Evolutionary conservation across 192 early-diverging fungal genomes (phyloP).

Genomic region (Coemansia sp.): DNA sequence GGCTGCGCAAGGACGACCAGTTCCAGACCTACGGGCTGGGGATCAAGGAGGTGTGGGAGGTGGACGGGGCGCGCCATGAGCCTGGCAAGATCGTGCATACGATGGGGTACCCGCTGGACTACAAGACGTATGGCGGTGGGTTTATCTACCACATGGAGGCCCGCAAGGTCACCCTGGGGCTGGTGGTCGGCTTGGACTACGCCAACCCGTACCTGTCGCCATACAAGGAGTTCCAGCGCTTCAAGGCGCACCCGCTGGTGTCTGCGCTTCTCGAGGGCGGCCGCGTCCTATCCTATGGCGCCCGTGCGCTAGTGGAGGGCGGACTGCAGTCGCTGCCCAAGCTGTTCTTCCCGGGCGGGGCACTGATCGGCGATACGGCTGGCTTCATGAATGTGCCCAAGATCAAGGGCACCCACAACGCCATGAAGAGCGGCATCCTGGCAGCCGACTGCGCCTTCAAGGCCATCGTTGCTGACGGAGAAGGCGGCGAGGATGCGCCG

Average conservation of each 20-base stretch:
- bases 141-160: constrained; percentile 97
- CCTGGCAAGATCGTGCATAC: constrained; percentile 84
- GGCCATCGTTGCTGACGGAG: constrained; percentile 51
- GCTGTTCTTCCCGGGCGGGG: constrained; percentile 90
- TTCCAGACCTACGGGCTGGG: constrained; percentile 96
- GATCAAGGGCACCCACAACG: constrained; percentile 99
- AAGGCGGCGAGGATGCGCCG: constrained; percentile 36
- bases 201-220: constrained; percentile 92
- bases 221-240: constrained; percentile 97
- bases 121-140: constrained; percentile 87
- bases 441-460: constrained; percentile 90
- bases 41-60: constrained; percentile 98
- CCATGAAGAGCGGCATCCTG: constrained; percentile 97
- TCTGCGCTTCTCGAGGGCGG: constrained; percentile 83
- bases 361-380: constrained; percentile 93
- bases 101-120: constrained; percentile 90
- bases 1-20: constrained; percentile 80
- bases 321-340: constrained; percentile 95
- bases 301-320: constrained; percentile 95
- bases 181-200: constrained; percentile 93
- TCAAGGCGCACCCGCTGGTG: constrained; percentile 91
- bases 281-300: constrained; percentile 89
- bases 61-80: constrained; percentile 79
- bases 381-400: constrained; percentile 97
- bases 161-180: constrained; percentile 82